A percentile compares a stretch with the other conserved stretches of the same genome.
Conservation (phyloP, 2,329 filamentous ascomycete genomes). For the Lecanicillium sp. region DNA sequence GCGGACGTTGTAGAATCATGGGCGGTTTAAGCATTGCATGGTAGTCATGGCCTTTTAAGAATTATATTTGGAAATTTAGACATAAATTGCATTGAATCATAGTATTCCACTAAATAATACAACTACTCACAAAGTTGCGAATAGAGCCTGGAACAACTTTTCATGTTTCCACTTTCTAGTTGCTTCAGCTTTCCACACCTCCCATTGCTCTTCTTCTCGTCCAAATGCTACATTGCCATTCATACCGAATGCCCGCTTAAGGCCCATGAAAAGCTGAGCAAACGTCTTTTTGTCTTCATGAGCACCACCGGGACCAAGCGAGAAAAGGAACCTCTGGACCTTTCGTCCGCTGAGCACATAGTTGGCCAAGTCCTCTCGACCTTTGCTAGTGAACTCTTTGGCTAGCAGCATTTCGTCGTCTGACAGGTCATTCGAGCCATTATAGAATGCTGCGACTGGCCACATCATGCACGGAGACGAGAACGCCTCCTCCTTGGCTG, state of each 20-base stretch:
- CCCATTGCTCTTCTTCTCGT: constrained; percentile 1
- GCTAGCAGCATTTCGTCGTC: constrained; percentile 10
- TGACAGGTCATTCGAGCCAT: constrained; percentile 15
- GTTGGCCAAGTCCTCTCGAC: constrained; percentile 12
- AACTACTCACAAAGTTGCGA: neutral
- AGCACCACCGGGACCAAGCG: constrained; percentile 8
- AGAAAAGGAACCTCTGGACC: constrained; percentile 13
- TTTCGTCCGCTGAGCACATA: constrained; percentile 10
- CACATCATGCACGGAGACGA: constrained; percentile 3
- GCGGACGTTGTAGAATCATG: constrained; percentile 30
- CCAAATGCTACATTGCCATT: neutral
- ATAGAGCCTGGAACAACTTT: neutral
- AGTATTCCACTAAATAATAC: no score
- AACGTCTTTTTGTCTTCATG: constrained; percentile 7
- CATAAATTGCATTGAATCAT: no score
- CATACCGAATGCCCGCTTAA: constrained; percentile 6
- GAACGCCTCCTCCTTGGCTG: constrained; percentile 19
- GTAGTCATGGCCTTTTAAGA: neutral
- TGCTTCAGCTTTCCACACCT: neutral
- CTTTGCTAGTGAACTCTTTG: constrained; percentile 8
- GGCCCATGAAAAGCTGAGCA: constrained; percentile 8
- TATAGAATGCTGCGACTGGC: constrained; percentile 18
- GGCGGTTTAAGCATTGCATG: constrained; percentile 1
- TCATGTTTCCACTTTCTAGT: constrained; percentile 1
- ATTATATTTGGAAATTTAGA: no score